phyloP scores from a whole-genome alignment of 805 yeast species.

The Yueomyces sinensis region DNA sequence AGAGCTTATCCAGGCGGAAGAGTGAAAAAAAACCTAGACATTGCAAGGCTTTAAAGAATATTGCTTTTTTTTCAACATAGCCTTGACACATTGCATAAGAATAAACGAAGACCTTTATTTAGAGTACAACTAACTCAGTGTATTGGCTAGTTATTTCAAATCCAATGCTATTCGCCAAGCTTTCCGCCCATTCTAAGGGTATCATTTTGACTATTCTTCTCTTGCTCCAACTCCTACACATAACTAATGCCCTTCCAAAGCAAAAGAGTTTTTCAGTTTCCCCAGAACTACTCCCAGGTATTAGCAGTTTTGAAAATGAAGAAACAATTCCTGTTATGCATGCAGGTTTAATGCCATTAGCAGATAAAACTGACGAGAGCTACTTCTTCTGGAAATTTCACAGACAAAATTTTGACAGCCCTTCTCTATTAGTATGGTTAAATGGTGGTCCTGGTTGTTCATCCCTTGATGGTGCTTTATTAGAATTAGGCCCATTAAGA shows the following conservation, averaged over 20 bases:
- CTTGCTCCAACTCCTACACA: too few relatives aligned
- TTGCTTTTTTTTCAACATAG: too few relatives aligned
- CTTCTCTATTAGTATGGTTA: conserved; percentile 61
- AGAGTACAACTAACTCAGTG: too few relatives aligned
- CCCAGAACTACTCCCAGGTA: conserved; percentile 19
- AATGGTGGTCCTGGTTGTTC: conserved; percentile 99
- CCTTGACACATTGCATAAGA: too few relatives aligned
- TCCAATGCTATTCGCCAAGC: too few relatives aligned
- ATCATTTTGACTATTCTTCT: too few relatives aligned
- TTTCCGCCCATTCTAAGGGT: too few relatives aligned
- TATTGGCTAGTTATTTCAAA: too few relatives aligned
- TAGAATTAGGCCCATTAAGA: conserved; percentile 86
- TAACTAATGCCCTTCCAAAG: background rate
- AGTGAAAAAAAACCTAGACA: too few relatives aligned
- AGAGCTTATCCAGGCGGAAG: too few relatives aligned
- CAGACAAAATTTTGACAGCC: conserved; percentile 12
- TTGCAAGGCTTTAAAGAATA: too few relatives aligned
- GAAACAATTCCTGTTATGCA: conserved; percentile 30
- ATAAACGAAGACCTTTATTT: too few relatives aligned
- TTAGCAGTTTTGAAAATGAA: conserved; percentile 9
- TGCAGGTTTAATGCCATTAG: conserved; percentile 52
- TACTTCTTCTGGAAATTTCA: conserved; percentile 69
- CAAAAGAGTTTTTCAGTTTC: conserved; percentile 7
- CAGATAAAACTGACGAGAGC: conserved; percentile 26
- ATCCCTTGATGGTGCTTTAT: conserved; percentile 90